Base-by-base conservation (phyloP, 1,139 yeast genomes). In the Hemisphaericaspora subhashii region DNA sequence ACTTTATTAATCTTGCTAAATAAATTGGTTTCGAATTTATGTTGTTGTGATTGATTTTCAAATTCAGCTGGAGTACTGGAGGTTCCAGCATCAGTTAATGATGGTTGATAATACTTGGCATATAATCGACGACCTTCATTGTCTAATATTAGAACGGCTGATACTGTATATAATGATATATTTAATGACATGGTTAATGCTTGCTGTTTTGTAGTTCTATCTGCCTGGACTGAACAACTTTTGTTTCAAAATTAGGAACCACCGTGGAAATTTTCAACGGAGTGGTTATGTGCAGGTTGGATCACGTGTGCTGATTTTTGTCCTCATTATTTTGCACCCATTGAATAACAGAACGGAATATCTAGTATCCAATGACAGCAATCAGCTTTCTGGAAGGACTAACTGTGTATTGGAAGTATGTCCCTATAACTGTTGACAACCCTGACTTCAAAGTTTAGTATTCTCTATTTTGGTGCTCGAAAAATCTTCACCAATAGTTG, bases 141-240 rank as follows among this genome's bases (percentile, higher is more conserved):
- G 62, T 90, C 98, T 52, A 92, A 77, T 52, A 90, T 78, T 52
- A 89, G 67, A 38, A 84, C 74, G 3, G 95, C 90, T 33, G 83
- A 76, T 37, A 89, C 78, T 10, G 96, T 74, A 66, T 90, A 88
- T 46, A 89, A 73, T 11, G 94, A 82, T 40, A 83, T 71, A 54
- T 81, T 79, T 38, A 74, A 66, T 46, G 83, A 72, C 77, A 76
- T 77, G 43, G 43, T 43, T 37, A 22, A 10, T 10, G n/a, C 23
- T 15, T 7, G 14, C 20, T 14, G 15, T 29, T n/a, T 4, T 27
- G 30, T n/a, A n/a, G 8, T 14, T 27, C 15, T 15, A 16, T 27
- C 6, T n/a, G 5, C 11, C n/a, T 27, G 4, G 8, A 15, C 7
- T 27, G 15, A 16, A 27, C 17, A 15, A 9, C 21, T 31, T 31